A percentile compares a stretch with the other conserved stretches of the same genome.
These are phyloP conservation scores for Dryas octopetala DNA, from an alignment of 306 rosid species.

Conservation along the genomic window DNA sequence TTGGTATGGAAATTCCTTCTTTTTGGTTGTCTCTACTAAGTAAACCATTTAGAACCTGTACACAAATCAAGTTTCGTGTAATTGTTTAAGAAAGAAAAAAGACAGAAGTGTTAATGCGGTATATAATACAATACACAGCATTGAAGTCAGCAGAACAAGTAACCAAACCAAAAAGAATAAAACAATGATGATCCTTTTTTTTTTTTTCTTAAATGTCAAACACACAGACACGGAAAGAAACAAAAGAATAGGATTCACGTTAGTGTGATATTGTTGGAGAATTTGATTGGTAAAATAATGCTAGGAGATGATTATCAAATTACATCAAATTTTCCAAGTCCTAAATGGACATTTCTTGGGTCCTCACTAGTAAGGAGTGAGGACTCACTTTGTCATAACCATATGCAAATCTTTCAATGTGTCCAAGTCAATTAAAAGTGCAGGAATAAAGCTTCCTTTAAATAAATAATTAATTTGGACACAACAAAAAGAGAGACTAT, in stretches of 20 bases:
- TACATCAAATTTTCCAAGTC: too few relatives aligned
- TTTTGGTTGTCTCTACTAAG: constrained; percentile 92
- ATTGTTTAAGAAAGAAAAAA: background rate
- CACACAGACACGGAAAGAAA: background rate
- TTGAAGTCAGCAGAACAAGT: constrained; percentile 4
- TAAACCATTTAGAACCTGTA: constrained; percentile 97
- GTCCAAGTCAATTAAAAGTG: too few relatives aligned
- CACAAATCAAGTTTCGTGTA: constrained; percentile 20
- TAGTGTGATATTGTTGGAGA: background rate
- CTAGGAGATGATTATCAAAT: background rate
- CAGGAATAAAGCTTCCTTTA: too few relatives aligned
- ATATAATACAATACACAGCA: background rate
- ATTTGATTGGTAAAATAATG: background rate
- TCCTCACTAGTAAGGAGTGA: too few relatives aligned
- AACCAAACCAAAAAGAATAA: background rate
- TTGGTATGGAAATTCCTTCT: constrained; percentile 97
- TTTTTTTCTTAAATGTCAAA: background rate
- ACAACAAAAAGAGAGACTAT: too few relatives aligned
- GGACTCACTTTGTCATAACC: too few relatives aligned
- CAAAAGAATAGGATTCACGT: background rate
- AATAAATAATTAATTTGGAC: too few relatives aligned
- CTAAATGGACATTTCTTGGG: too few relatives aligned
- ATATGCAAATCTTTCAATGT: too few relatives aligned
- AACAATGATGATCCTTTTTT: background rate
- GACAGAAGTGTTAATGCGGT: background rate